Evolutionary conservation across 345 rosid genomes (phyloP).

Genomic region (Fremontodendron californicum): DNA sequence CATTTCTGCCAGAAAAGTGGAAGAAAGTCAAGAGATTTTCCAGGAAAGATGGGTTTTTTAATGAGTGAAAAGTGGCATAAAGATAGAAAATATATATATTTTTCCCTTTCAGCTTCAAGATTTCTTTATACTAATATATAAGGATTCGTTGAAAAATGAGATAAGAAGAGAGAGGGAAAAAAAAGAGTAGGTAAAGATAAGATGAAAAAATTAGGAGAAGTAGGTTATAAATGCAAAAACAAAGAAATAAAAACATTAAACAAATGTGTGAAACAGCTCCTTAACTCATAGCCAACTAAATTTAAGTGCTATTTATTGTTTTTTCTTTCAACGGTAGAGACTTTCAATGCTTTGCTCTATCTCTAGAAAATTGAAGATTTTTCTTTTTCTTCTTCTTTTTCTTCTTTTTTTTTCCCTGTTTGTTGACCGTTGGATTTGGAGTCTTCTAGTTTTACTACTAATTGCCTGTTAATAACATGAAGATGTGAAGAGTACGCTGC

Average conservation of each 20-base stretch:
- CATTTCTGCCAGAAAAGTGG: background rate
- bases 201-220: background rate
- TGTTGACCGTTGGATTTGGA: conserved; percentile 5
- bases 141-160: background rate
- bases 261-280: conserved; percentile 6
- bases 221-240: background rate
- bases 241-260: background rate
- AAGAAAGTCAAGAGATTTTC: background rate
- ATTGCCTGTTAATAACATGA: background rate
- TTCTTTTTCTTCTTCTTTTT: background rate
- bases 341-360: background rate
- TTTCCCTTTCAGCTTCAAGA: background rate
- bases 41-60: background rate
- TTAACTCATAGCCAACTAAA: conserved; percentile 12
- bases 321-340: background rate
- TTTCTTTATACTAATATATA: background rate
- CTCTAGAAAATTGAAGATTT: background rate
- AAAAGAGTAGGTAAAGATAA: background rate
- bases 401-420: background rate
- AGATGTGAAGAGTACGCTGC: background rate
- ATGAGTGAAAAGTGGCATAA: background rate
- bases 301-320: conserved; percentile 9
- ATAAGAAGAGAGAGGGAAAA: conserved; percentile 1
- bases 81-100: background rate
- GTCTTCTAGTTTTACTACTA: background rate